Evolutionary conservation across 805 yeast species (phyloP), one percentile per base, ranked within the genome.

Genomic region (Ascoidea asiatica): DNA sequence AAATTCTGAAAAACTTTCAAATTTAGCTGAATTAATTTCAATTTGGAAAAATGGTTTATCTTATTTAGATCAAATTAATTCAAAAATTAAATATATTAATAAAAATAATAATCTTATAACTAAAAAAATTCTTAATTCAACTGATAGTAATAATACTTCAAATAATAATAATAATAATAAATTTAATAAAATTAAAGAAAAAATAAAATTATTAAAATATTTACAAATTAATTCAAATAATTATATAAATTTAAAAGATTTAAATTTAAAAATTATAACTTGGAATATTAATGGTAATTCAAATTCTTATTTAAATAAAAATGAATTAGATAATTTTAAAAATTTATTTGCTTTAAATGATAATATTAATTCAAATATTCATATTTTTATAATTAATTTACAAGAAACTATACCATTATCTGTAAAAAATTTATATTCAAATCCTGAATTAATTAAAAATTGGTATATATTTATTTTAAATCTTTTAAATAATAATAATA

Each of bases 351-450:
- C 41, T 11, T 22, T 56, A 17, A 48, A 48, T 22, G 5, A 20
- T 4, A 43, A 22, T 11, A 33, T 21, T 4, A 40, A 23, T 5
- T 38, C 45, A 5, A 40, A 43, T 19, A 47, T 57, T 11, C 72
- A 67, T 48, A 39, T 74, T 1, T 65, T 67, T 44, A 59, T 71
- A 5, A 48, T 74, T 4, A 67, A 68, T 5, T 58, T 74, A 39
- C 80, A 74, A 52, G 80, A 74, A 50, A 65, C 75, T 0, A 63
- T 74, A 3, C 69, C 76, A 2, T 56, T 73, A 41, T 65, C 62
- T n/a, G 66, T 74, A 2, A 51, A 51, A 41, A 55, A 56, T 13
- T 52, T 68, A 39, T 56, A 65, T n/a, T 59, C 65, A 3, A 61
- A 67, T 0, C 61, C 54, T 13, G 47, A 52, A 5, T 54, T 61